These are phyloP conservation scores for Senecio squalidus DNA, from an alignment of 140 eudicot species.

Conservation along the genomic window DNA sequence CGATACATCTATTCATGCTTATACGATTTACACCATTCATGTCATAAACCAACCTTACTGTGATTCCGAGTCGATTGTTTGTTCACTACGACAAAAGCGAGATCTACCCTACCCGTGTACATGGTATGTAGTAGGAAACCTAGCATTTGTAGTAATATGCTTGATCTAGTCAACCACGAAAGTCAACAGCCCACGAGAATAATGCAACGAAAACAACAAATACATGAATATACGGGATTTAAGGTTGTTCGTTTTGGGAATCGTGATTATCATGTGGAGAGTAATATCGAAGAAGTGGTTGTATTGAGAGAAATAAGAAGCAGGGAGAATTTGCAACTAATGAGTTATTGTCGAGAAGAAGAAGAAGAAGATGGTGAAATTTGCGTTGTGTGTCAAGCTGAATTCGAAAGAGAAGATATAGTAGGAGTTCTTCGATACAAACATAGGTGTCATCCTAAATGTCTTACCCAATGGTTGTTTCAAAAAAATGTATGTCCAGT, in stretches of 20 bases:
- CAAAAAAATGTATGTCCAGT: constrained; percentile 22
- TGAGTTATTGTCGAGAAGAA: background rate
- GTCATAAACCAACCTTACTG: background rate
- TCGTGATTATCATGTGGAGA: too few species aligned
- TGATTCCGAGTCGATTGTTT: background rate
- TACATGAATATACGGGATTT: background rate
- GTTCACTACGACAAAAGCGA: background rate
- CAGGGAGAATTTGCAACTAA: background rate
- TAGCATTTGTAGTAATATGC: background rate
- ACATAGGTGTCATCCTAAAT: constrained; percentile 16
- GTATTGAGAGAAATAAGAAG: background rate
- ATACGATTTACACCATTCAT: background rate
- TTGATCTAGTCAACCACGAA: background rate
- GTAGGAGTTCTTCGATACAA: constrained; percentile 15
- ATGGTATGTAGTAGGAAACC: background rate
- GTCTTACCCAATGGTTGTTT: constrained; percentile 24
- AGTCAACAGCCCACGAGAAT: background rate
- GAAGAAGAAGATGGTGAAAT: background rate
- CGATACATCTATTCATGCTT: background rate
- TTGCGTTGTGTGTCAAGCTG: constrained; percentile 20
- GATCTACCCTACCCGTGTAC: background rate
- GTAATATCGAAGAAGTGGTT: too few species aligned
- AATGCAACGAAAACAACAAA: background rate
- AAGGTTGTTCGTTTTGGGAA: too few species aligned
- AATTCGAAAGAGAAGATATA: constrained; percentile 1